phyloP scores from a whole-genome alignment of 441 rosid genomes.

The Populus hybrid region DNA sequence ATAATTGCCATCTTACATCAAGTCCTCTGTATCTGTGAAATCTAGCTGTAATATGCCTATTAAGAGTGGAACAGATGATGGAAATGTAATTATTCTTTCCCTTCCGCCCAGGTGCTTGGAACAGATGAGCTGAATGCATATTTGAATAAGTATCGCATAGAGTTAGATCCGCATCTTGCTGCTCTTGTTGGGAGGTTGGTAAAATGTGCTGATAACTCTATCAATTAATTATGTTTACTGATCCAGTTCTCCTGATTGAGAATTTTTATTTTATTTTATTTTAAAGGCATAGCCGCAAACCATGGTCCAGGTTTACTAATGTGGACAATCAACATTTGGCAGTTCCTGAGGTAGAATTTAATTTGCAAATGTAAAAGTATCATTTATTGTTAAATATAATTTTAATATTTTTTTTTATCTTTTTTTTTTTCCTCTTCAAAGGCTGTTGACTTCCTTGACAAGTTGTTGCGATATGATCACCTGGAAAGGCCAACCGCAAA shows the following conservation, averaged over 20 bases:
- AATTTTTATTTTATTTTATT: not conserved
- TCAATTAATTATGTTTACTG: not conserved
- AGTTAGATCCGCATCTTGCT: constrained; percentile 85
- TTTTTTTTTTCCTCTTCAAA: constrained; percentile 16
- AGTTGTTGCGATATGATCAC: constrained; percentile 92
- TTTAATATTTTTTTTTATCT: too few relatives aligned
- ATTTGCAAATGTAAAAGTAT: not conserved
- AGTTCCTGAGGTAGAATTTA: constrained; percentile 69
- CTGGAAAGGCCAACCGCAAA: constrained; percentile 97
- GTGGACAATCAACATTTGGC: constrained; percentile 87
- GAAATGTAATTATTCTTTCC: not conserved
- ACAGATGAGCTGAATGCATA: constrained; percentile 86
- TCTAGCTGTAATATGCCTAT: not conserved
- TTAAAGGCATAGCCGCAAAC: constrained; percentile 84
- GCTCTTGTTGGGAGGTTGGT: constrained; percentile 87
- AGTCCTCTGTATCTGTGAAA: not conserved
- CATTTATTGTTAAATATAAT: not conserved
- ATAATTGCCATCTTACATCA: not conserved
- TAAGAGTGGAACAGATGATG: not conserved
- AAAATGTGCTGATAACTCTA: not conserved
- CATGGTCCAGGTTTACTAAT: constrained; percentile 84
- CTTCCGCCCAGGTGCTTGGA: constrained; percentile 66
- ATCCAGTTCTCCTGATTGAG: constrained; percentile 12
- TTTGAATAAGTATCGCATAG: constrained; percentile 77
- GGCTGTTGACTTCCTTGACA: constrained; percentile 97